Evolutionary conservation across 306 rosid genomes (phyloP).

Genomic region (Elaeagnus macrophylla): DNA sequence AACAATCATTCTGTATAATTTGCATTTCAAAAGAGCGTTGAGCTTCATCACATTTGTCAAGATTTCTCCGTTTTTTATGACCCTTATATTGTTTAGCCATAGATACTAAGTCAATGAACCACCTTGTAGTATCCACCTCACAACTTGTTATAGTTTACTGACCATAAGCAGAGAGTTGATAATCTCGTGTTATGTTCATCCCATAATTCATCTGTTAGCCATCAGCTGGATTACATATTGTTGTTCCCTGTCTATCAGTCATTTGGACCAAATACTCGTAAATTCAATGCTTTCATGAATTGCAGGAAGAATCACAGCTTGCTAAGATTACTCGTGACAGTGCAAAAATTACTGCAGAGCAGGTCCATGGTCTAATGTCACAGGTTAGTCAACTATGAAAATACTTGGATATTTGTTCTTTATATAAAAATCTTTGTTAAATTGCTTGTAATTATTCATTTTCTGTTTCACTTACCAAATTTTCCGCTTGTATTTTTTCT

Average conservation of each 20-base stretch:
- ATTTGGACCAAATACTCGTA: neutral
- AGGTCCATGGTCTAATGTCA: slow-evolving; percentile 93
- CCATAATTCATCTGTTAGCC: neutral
- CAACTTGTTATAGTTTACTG: no score
- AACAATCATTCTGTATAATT: no score
- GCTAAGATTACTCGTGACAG: slow-evolving; percentile 91
- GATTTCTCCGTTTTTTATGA: no score
- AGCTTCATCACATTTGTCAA: no score
- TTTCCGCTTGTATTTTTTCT: slow-evolving; percentile 7
- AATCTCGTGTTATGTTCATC: neutral
- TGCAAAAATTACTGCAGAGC: slow-evolving; percentile 93
- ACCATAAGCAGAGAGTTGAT: neutral
- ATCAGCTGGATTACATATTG: slow-evolving; percentile 1
- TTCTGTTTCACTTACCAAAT: neutral
- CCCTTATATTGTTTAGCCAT: no score
- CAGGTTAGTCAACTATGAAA: slow-evolving; percentile 43
- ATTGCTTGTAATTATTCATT: neutral
- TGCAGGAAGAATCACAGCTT: slow-evolving; percentile 86
- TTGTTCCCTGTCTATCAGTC: neutral
- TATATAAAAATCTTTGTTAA: neutral
- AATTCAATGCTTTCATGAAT: slow-evolving; percentile 18
- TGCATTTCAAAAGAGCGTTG: no score
- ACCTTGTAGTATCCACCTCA: no score
- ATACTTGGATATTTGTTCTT: slow-evolving; percentile 3
- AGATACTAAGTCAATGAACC: no score